Base-by-base conservation (phyloP, 1,284 basidiomycete species). In the Trichosporon coremiiforme region DNA sequence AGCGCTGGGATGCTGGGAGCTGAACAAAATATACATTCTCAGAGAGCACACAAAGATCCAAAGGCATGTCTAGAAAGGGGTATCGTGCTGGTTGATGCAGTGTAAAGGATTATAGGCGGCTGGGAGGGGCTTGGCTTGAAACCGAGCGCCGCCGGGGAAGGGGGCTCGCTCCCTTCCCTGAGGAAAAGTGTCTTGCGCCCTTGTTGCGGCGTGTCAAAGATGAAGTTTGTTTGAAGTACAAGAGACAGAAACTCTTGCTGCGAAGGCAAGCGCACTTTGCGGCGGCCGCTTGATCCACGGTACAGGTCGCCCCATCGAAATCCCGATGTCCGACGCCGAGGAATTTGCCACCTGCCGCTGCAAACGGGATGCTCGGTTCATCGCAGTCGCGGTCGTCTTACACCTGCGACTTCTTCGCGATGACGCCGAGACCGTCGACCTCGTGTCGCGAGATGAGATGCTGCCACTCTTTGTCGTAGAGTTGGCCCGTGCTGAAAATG, bases 401-500 rank as follows among this genome's bases (percentile, higher is more conserved):
- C 25, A 62, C 57, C 17, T 62, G 29, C 29, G 57, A 62, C 57
- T 62, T 62, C 57, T 62, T 62, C 57, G 57, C 65, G 31, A 55
- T 31, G 31, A 53, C 50, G 47, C 45, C 33, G 50, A 66, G n/a
- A n/a, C 65, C 31, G 65, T 35, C 41, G 65, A 55, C 45, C 20
- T 66, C 41, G 47, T 66, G 17, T 36, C 47, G 50, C 22, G 45
- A 35, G 47, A 62, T 12, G 29, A 62, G 57, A 17, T 62, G 57
- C 57, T 62, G 57, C 47, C 66, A 69, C 50, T 73, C 67, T 38
- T 73, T 73, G 35, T 64, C 29, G 65, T 73, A 73, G 15, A 73
- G 65, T 33, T 70, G 69, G 41, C 69, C 66, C 53, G 65, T 66
- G 65, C 94, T 95, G 69, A n/a, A 71, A 65, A 53, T 55, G 65